Evolutionary conservation across 441 rosid species (phyloP), one percentile per base, ranked within the genome.

Genomic region (Populus tomentosa): DNA sequence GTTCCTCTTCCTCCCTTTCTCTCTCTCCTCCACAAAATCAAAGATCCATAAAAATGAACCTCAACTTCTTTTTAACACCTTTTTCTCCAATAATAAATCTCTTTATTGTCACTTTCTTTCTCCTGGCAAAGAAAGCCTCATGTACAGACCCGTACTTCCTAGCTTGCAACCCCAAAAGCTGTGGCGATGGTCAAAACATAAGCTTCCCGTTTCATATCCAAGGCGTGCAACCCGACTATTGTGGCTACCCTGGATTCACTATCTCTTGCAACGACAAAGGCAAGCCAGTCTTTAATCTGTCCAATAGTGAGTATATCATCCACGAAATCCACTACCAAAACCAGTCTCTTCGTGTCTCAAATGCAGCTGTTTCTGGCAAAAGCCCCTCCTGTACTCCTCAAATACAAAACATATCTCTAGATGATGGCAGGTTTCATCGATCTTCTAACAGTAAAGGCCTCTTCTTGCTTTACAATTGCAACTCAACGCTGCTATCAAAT

Each of bases 181-280:
- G 94, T 21, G 85, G 87, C 3, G 80, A 79, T 61, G 86, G 72
- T 50, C 84, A 71, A 50, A 68, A 2, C 65, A 85, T 90, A 65
- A 70, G 23, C 42, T 90, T 71, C 59, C 94, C 91, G 0, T 90
- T 90, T 75, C 83, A 30, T 24, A 79, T 87, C 76, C 24, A 21
- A 53, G 32, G 2, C n/a, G 71, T 32, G 38, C 87, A 80, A 50
- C 70, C 72, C 32, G 0, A 68, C 63, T 82, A 8, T 69, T 89
- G 92, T 61, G 92, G 92, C 36, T 77, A 70, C 73, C 94, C 94
- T 3, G 85, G 91, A 56, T 90, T 90, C 75, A 8, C 35, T 14
- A 50, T 90, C 65, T 72, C 84, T 32, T 89, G 91, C 87, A 24
- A 56, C 11, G 6, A 10, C 9, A 70, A 75, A 11, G 71, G 69